Evolutionary conservation across 1,284 basidiomycete species (phyloP).

Genomic region (Serendipita sp.): DNA sequence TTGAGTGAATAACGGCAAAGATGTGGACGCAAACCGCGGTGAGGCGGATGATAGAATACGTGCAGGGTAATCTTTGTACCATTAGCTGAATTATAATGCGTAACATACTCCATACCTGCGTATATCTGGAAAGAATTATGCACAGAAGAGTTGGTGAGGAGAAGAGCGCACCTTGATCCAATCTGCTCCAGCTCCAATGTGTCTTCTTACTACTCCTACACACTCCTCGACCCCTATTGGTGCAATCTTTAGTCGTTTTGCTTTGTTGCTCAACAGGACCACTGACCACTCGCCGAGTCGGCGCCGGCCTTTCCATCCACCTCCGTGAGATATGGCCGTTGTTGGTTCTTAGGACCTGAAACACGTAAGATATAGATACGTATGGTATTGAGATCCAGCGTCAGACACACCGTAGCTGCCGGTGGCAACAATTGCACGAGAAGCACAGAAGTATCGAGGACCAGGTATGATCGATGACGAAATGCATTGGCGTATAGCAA

Average conservation of each 20-base stretch:
- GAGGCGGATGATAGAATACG: conserved; percentile 30
- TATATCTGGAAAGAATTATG: conserved; percentile 28
- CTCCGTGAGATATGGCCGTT: conserved; percentile 3
- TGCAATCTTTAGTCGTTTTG: background rate
- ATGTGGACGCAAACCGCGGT: conserved; percentile 22
- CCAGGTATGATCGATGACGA: conserved; percentile 39
- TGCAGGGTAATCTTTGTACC: conserved; percentile 34
- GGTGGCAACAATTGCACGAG: conserved; percentile 44
- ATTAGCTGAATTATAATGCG: conserved; percentile 9
- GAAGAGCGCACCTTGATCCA: conserved; percentile 25
- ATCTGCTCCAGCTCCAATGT: conserved; percentile 55
- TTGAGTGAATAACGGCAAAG: conserved; percentile 25
- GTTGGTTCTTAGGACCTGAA: background rate
- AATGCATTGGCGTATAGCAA: conserved; percentile 43
- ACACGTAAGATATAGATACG: background rate
- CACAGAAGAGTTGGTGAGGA: background rate
- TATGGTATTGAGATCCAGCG: background rate
- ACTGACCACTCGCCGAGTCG: conserved; percentile 6
- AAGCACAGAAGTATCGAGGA: conserved; percentile 50
- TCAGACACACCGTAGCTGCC: conserved; percentile 39
- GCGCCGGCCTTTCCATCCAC: conserved; percentile 12
- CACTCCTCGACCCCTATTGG: conserved; percentile 36
- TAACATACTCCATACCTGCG: conserved; percentile 25
- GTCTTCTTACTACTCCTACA: conserved; percentile 39
- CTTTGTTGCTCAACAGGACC: too few species aligned